Evolutionary conservation across 345 rosid genomes (phyloP).

Genomic region (Dipteronia dyeriana): DNA sequence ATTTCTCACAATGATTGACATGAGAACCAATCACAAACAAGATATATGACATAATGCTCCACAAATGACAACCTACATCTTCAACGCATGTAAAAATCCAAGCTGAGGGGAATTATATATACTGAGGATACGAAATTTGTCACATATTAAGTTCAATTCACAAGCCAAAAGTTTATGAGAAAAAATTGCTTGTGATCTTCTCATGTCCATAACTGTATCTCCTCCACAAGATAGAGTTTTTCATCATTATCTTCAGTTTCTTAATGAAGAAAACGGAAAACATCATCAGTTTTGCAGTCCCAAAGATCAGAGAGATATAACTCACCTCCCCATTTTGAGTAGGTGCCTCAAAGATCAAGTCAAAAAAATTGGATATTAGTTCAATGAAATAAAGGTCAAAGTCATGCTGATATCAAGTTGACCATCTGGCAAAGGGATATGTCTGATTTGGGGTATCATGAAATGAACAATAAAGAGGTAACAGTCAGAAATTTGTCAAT

Average conservation of each 20-base stretch:
- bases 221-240: not conserved
- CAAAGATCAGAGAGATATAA: not conserved
- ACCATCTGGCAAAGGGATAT: not conserved
- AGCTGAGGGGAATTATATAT: not conserved
- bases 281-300: not conserved
- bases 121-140: not conserved
- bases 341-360: not conserved
- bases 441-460: not conserved
- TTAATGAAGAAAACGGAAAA: not conserved
- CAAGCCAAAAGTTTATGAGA: not conserved
- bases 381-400: not conserved
- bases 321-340: not conserved
- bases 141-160: not conserved
- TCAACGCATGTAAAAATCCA: not conserved
- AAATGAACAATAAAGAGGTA: not conserved
- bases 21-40: not conserved
- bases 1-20: not conserved
- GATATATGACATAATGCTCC: not conserved
- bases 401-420: not conserved
- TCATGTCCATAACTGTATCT: not conserved
- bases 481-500: too few species aligned
- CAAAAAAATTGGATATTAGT: not conserved
- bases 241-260: not conserved
- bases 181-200: not conserved
- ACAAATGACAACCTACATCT: not conserved